phyloP scores from a whole-genome alignment of 148 eudicot genomes.

The Chenopodium formosanum region DNA sequence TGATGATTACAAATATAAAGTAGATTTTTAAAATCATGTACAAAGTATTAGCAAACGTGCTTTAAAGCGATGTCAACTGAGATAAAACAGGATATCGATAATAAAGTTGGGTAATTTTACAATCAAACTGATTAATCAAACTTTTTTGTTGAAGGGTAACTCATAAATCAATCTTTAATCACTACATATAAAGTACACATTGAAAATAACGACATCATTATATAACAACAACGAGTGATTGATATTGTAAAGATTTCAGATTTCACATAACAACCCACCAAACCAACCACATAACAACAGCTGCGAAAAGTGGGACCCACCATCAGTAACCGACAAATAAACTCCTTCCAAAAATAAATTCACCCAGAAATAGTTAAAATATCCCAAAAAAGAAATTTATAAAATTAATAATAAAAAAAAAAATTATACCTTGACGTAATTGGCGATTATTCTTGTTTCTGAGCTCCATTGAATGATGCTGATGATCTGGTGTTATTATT shows the following conservation, averaged over 20 bases:
- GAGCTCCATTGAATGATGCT: constrained; percentile 53
- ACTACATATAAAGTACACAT: not conserved
- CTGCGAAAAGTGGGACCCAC: constrained; percentile 19
- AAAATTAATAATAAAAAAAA: not conserved
- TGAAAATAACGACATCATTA: not conserved
- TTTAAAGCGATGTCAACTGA: too few species aligned
- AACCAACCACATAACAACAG: constrained; percentile 6
- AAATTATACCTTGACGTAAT: constrained; percentile 50
- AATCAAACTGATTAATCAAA: not conserved
- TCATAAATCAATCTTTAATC: constrained; percentile 9
- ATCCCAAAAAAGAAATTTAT: not conserved
- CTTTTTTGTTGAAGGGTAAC: not conserved
- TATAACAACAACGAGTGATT: not conserved
- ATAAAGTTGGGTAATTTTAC: not conserved
- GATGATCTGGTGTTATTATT: not conserved
- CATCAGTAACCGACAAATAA: not conserved
- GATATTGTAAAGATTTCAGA: not conserved
- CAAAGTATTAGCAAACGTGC: too few species aligned
- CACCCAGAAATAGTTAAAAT: not conserved
- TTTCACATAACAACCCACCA: constrained; percentile 10
- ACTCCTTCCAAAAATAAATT: not conserved
- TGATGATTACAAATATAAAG: too few species aligned
- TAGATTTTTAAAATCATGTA: too few species aligned
- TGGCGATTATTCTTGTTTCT: constrained; percentile 63
- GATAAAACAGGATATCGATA: not conserved